phyloP scores from a whole-genome alignment of 73 alveolate species.

The Blepharisma stoltei region DNA sequence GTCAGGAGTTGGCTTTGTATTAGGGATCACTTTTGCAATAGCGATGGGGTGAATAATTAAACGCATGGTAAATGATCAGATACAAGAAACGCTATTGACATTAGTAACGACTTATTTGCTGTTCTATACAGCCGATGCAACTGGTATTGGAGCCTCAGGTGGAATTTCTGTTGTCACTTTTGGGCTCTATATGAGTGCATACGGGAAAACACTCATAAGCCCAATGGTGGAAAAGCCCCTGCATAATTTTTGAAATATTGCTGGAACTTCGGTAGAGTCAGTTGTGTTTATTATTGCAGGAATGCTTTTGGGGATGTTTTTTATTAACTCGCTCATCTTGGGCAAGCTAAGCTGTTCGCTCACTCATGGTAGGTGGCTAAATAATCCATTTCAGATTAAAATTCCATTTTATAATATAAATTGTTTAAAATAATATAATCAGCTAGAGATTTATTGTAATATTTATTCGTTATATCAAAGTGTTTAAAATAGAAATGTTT shows the following conservation, averaged over 20 bases:
- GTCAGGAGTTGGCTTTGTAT: constrained; percentile 54
- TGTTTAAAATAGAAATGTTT: too few species aligned
- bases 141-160: constrained; percentile 49
- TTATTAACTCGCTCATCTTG: too few species aligned
- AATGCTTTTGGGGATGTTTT: constrained; percentile 45
- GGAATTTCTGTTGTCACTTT: constrained; percentile 59
- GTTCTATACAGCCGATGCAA: constrained; percentile 59
- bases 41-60: constrained; percentile 44
- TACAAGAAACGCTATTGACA: constrained; percentile 52
- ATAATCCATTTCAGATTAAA: too few species aligned
- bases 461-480: too few species aligned
- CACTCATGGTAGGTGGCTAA: too few species aligned
- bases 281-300: constrained; percentile 62
- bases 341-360: too few species aligned
- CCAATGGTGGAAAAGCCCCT: constrained; percentile 52
- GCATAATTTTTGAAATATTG: constrained; percentile 54
- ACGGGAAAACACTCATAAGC: constrained; percentile 57
- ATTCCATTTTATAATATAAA: too few species aligned
- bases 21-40: constrained; percentile 54
- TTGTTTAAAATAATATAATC: too few species aligned
- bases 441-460: too few species aligned
- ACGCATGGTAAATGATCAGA: constrained; percentile 56
- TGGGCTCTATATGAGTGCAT: constrained; percentile 59
- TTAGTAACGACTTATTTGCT: constrained; percentile 51
- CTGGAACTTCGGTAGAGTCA: constrained; percentile 53